phyloP scores from a whole-genome alignment of 2,329 filamentous ascomycete species.

The Coniochaeta hoffmannii region DNA sequence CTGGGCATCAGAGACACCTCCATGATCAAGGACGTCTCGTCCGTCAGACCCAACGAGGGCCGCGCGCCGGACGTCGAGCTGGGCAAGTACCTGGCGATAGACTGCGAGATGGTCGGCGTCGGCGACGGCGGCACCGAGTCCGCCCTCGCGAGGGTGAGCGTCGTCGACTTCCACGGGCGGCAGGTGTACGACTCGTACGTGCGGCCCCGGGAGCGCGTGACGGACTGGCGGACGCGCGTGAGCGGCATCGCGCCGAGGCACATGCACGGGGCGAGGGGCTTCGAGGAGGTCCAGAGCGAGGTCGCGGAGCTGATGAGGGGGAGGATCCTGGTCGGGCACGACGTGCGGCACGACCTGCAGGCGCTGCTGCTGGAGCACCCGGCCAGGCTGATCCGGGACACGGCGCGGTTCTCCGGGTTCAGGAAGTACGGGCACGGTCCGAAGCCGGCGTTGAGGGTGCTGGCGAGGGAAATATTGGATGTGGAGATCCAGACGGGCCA shows the following conservation, averaged over 20 bases:
- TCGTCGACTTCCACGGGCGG: conserved; percentile 89
- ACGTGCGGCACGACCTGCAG: conserved; percentile 70
- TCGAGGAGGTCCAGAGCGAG: conserved; percentile 69
- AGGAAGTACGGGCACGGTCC: conserved; percentile 59
- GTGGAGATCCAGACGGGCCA: conserved; percentile 56
- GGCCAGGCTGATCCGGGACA: conserved; percentile 73
- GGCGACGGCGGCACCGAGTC: conserved; percentile 63
- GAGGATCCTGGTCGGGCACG: conserved; percentile 75
- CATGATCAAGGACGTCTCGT: conserved; percentile 34
- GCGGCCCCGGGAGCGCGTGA: conserved; percentile 66
- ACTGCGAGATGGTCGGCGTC: conserved; percentile 98
- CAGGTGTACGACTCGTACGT: conserved; percentile 95
- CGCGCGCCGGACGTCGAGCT: conserved; percentile 53
- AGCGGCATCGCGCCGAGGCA: conserved; percentile 73
- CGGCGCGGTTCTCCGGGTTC: conserved; percentile 69
- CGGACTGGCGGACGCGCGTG: conserved; percentile 83
- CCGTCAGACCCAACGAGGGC: conserved; percentile 56
- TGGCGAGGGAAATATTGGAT: conserved; percentile 50
- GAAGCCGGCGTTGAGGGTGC: conserved; percentile 57
- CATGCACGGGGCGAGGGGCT: conserved; percentile 61
- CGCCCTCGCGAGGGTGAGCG: conserved; percentile 75
- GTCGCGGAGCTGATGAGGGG: conserved; percentile 62
- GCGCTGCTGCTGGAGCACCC: conserved; percentile 75
- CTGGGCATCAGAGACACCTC: conserved; percentile 43
- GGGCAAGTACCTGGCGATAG: conserved; percentile 86